Conservation (phyloP, 163 green algal species). For the Volvox carteri region DNA sequence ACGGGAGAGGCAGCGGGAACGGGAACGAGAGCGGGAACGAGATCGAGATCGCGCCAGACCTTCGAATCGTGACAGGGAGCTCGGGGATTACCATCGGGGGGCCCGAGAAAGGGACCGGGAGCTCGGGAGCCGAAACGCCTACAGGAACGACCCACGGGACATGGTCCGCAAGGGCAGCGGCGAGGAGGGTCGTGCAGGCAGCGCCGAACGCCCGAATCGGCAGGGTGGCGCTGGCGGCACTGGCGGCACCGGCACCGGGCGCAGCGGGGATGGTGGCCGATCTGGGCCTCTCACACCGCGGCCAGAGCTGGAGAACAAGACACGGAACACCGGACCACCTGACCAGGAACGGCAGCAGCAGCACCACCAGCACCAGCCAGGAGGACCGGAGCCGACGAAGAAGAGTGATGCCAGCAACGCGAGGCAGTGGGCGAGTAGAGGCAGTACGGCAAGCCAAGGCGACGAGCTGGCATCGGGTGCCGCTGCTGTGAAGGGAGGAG, state of each 20-base stretch:
- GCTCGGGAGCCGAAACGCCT: background rate
- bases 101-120: constrained; percentile 6
- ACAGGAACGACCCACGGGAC: background rate
- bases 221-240: background rate
- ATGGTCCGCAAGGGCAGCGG: background rate
- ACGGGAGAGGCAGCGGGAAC: background rate
- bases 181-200: background rate
- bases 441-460: too few species aligned
- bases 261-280: background rate
- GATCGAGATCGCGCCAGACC: background rate
- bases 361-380: background rate
- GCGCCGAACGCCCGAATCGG: background rate
- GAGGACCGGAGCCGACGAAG: background rate
- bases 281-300: background rate
- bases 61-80: background rate
- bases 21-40: background rate
- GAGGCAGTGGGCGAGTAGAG: background rate
- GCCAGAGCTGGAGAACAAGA: background rate
- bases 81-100: too few species aligned
- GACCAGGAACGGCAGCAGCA: background rate
- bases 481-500: too few species aligned
- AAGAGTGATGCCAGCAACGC: background rate
- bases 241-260: background rate
- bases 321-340: background rate
- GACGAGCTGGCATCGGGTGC: too few species aligned